Conservation (phyloP, 1,284 basidiomycete genomes). For the Moesziomyces sp. region DNA sequence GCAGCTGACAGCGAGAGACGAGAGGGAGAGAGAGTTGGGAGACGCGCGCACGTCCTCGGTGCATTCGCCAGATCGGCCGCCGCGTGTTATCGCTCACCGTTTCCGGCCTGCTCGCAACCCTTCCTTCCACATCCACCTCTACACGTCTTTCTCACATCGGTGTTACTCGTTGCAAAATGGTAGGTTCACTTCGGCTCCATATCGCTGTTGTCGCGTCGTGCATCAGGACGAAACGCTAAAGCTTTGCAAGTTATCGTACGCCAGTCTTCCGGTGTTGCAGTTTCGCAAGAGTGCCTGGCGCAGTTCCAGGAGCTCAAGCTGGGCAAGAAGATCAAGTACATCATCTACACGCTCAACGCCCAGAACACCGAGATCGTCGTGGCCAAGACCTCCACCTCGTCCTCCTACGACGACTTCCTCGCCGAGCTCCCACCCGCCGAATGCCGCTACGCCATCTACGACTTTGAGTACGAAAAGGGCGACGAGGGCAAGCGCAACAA, state of each 20-base stretch:
- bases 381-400: slow-evolving; percentile 57
- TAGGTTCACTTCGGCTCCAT: not conserved
- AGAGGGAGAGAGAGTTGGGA: not conserved
- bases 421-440: slow-evolving; percentile 78
- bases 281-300: slow-evolving; percentile 74
- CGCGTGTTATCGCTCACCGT: slow-evolving; percentile 9
- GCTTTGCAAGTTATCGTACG: not conserved
- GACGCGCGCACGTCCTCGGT: slow-evolving; percentile 11
- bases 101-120: not conserved
- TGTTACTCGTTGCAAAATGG: slow-evolving; percentile 1
- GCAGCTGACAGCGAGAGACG: not conserved
- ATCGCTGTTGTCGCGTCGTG: too few relatives aligned
- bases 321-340: slow-evolving; percentile 84
- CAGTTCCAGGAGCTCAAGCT: slow-evolving; percentile 83
- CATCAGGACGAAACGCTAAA: too few relatives aligned
- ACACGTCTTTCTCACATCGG: not conserved
- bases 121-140: slow-evolving; percentile 4
- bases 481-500: slow-evolving; percentile 87
- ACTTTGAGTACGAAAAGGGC: slow-evolving; percentile 85
- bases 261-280: slow-evolving; percentile 81
- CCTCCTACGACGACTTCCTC: slow-evolving; percentile 82
- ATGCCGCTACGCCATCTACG: slow-evolving; percentile 91
- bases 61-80: too few relatives aligned
- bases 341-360: slow-evolving; percentile 80
- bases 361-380: slow-evolving; percentile 74